Evolutionary conservation across 257 asterid genomes (phyloP), one percentile per base, ranked within the genome.

Genomic region (Phtheirospermum japonicum): DNA sequence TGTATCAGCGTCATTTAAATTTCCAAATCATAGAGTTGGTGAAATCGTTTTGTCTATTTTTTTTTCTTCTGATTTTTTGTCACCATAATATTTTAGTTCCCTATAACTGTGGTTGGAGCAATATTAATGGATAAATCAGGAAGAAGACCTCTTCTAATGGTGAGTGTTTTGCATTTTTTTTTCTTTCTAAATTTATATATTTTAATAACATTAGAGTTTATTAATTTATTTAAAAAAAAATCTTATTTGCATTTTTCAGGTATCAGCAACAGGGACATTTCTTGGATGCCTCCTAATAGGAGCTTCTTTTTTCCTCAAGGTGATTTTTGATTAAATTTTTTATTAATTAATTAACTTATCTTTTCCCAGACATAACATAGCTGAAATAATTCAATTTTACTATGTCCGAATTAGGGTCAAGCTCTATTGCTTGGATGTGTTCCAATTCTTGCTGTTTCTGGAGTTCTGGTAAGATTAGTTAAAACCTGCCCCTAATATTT

Each of bases 131-230:
- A 89, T 61, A 84, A 65, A 71, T 78, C 89, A 52, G 97, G 95
- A 68, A 76, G 95, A 85, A 71, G 84, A 40, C 92, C 94, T 33
- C 94, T 89, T 49, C 86, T 90, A 28, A 64, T 82, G 84, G 97
- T 85, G 66, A 69, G 66, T 12, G n/a, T 6, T 5, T 4, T 9
- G 45, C n/a, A 39, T 49, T 16, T 18, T 19, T 52, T 9, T 20
- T 52, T 52, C 3, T 51, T 18, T 17, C 13, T 3, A 50, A 32
- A 17, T 9, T 6, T 3, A 28, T 5, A 61, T 6, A 48, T 32
- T 49, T 32, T 16, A 31, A n/a, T 13, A 17, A n/a, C n/a, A n/a
- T n/a, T n/a, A n/a, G n/a, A n/a, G n/a, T 58, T 16, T 59, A 7
- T 17, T 7, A 0, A 16, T 8, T 0, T 11, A 57, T 34, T 11